These are phyloP conservation scores for Ziziphus jujuba DNA, from an alignment of 306 rosid genomes.

Conservation along the genomic window DNA sequence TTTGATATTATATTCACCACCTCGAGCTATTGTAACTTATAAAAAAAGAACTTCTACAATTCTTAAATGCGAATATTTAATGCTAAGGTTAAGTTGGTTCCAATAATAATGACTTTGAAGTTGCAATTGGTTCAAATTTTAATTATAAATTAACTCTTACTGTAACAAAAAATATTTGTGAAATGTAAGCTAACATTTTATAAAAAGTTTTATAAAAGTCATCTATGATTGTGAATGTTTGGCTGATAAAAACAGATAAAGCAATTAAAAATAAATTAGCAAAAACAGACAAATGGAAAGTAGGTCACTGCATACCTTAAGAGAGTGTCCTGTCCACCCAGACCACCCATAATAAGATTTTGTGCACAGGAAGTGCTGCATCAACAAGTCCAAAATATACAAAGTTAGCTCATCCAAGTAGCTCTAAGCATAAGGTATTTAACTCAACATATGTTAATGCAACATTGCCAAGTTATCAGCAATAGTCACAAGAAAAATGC, in stretches of 20 bases:
- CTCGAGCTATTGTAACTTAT: neutral
- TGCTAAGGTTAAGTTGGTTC: conserved; percentile 13
- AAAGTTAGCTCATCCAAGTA: conserved; percentile 27
- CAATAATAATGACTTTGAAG: conserved; percentile 7
- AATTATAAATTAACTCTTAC: neutral
- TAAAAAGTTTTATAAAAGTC: neutral
- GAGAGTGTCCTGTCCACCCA: conserved; percentile 31
- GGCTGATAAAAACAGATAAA: conserved; percentile 3
- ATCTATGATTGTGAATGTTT: conserved; percentile 3
- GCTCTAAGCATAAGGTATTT: neutral
- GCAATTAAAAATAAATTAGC: conserved; percentile 9
- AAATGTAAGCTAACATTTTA: neutral
- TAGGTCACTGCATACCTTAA: conserved; percentile 55
- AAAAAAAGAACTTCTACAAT: neutral
- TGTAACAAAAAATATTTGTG: neutral
- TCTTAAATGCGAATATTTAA: neutral
- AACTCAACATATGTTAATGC: neutral
- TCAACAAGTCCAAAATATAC: conserved; percentile 22
- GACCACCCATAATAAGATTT: conserved; percentile 33
- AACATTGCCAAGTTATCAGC: conserved; percentile 2
- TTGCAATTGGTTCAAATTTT: conserved; percentile 10
- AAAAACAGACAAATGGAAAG: conserved; percentile 8
- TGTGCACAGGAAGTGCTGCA: conserved; percentile 44
- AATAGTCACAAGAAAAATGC: neutral
- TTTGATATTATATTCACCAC: neutral